Evolutionary conservation across 805 yeast species (phyloP), one percentile per base, ranked within the genome.

Genomic region (Yamadazyma akitaensis): DNA sequence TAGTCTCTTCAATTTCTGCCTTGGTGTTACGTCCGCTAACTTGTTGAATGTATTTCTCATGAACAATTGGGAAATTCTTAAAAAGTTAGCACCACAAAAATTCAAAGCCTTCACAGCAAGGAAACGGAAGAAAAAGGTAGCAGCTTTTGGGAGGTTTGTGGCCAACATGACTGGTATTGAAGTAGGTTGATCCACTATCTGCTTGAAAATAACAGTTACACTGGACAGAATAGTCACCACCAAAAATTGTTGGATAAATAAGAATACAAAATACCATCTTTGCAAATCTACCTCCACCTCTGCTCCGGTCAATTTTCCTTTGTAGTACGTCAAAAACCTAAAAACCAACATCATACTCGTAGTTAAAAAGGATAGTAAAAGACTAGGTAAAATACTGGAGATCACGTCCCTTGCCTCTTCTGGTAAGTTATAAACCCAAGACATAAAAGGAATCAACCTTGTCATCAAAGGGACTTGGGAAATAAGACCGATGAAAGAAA

Each of bases 191-290:
- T 78, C 80, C 6, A 87, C 63, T 5, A 85, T 64, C 46, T 79
- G 81, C 51, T 81, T 81, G 37, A 85, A 62, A 0, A 88, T 72
- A 7, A 79, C 81, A 1, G 85, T 77, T 3, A 87, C 63, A 24
- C 96, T 91, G 0, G 94, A 84, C 55, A 95, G 88, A 32, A 90
- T 77, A 0, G 96, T 85, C 2, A 90, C 89, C 21, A 90, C 92
- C 38, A 91, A 63, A 54, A 91, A 90, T 36, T 89, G 78, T 55
- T 91, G 97, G 43, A 90, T 80, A 60, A 87, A 89, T 42, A 85
- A 67, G 58, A 90, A 90, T 0, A 80, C 71, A 63, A 87, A 91
- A 53, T 86, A 76, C 88, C 94, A 86, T 39, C 73, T 70, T 53
- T 89, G 96, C 13, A 85, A 73, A 51, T 84, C 86, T n/a, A 79